Percentiles rank a stretch among this genome's conserved stretches.
These are phyloP conservation scores for Boletus rubroflammeus DNA, from an alignment of 768 basidiomycete species.

Conservation along the genomic window DNA sequence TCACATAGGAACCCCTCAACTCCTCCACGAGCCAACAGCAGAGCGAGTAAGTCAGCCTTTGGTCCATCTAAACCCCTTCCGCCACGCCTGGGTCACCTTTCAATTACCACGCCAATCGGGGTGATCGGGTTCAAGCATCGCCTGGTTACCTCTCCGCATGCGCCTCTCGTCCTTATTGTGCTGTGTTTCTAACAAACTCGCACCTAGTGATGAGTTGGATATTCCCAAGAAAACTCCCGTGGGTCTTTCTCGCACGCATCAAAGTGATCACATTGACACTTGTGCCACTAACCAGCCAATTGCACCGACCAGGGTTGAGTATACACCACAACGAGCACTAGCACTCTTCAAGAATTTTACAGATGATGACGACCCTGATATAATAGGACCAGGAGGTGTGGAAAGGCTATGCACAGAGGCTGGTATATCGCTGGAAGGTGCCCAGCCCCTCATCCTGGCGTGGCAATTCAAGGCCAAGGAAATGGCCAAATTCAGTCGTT, in stretches of 20 bases:
- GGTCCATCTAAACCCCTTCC: constrained; percentile 14
- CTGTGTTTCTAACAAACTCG: constrained; percentile 55
- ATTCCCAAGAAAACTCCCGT: constrained; percentile 31
- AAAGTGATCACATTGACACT: background rate
- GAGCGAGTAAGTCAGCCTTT: constrained; percentile 32
- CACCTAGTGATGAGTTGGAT: constrained; percentile 48
- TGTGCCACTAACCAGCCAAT: background rate
- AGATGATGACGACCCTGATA: constrained; percentile 43
- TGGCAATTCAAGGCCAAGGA: constrained; percentile 72
- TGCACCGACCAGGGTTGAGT: constrained; percentile 31
- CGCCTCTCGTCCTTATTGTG: constrained; percentile 58
- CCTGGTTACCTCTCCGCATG: constrained; percentile 46
- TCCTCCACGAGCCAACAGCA: constrained; percentile 20
- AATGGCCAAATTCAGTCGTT: constrained; percentile 66
- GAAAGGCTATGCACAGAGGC: constrained; percentile 67
- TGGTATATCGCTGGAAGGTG: constrained; percentile 69
- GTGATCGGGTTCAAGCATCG: constrained; percentile 24
- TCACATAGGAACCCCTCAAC: constrained; percentile 27
- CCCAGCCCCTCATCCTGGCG: constrained; percentile 65
- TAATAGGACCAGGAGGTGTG: constrained; percentile 73
- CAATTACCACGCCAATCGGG: constrained; percentile 12
- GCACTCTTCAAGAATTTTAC: constrained; percentile 62
- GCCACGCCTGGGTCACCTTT: constrained; percentile 11
- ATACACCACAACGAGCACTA: constrained; percentile 47
- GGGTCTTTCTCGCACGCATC: constrained; percentile 14